A percentile compares a stretch with the other conserved stretches of the same genome.
Conservation (phyloP, 352 stramenopile species). For the Phytophthora tentaculata region DNA sequence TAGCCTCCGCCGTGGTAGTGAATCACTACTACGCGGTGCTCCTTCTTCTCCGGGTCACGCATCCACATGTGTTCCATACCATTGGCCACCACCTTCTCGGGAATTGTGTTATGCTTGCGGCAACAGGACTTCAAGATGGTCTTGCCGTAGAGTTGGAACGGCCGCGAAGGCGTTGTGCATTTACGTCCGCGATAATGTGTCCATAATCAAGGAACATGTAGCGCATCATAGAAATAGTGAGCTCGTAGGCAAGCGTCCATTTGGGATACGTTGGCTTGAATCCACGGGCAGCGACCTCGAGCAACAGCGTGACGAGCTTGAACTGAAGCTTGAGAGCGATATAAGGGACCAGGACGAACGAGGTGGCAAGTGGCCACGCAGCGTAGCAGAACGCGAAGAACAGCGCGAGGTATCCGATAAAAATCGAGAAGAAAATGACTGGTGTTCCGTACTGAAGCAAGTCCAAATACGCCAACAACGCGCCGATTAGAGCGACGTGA, state of each 20-base stretch:
- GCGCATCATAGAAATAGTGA: constrained; percentile 43
- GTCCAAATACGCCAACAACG: constrained; percentile 1
- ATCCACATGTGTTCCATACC: constrained; percentile 52
- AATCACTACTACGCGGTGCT: constrained; percentile 48
- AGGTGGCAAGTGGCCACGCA: constrained; percentile 29
- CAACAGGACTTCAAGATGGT: constrained; percentile 33
- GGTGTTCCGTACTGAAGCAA: constrained; percentile 4
- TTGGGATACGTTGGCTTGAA: constrained; percentile 39
- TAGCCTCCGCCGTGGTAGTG: constrained; percentile 57
- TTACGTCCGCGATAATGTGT: constrained; percentile 33
- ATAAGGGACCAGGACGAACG: constrained; percentile 28
- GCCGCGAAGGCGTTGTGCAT: constrained; percentile 37
- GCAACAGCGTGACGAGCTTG: constrained; percentile 29
- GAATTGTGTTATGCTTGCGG: constrained; percentile 24
- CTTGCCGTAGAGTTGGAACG: constrained; percentile 35
- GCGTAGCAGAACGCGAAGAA: constrained; percentile 29
- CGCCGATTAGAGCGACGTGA: constrained; percentile 1
- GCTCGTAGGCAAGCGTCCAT: constrained; percentile 49
- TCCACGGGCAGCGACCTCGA: constrained; percentile 18
- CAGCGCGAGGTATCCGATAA: constrained; percentile 19
- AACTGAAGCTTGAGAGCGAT: constrained; percentile 35
- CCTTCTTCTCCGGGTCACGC: constrained; percentile 24
- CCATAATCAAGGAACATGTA: constrained; percentile 44
- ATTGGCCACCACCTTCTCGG: constrained; percentile 35
- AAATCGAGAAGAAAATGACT: constrained; percentile 10